Base-by-base conservation (phyloP, 371 early-diverging fungal species). In the Mucor indicus region DNA sequence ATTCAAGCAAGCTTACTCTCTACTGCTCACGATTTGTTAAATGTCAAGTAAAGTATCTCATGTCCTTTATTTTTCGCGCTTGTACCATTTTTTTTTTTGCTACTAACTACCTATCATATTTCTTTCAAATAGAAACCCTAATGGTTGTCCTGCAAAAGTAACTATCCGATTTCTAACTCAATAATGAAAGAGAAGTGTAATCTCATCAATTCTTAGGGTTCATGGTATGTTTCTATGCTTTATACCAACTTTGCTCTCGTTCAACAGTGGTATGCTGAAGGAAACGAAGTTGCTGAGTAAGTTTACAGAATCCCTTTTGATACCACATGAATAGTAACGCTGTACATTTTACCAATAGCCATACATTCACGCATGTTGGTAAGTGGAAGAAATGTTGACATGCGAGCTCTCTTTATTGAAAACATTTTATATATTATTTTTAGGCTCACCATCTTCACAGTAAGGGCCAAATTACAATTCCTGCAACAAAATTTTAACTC, bases 241-340 rank as follows among this genome's bases (percentile, higher is more conserved):
- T 86, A 86, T 45, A 79, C 84, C 5, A 81, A 89, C 55, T 85
- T 76, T 48, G 64, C 80, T 13, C 60, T 84, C 31, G 78, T 85
- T 27, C 80, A 84, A 44, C 77, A 82, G 50, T 85, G 84, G 84
- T 85, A 86, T 40, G 86, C 85, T 36, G 67, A 77, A 22, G 87
- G 87, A 38, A 74, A 86, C 51, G 89, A 88, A 58, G 77, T 85
- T 16, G 85, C 83, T 9, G 75, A 78, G 69, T 79, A 79, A 71
- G 66, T 44, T 23, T 36, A 36, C 16, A 11, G 11, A 40, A 12
- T 17, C 22, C 17, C 12, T 38, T 21, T 43, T n/a, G n/a, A n/a
- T n/a, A n/a, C n/a, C n/a, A n/a, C n/a, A n/a, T n/a, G n/a, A n/a
- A n/a, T n/a, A n/a, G n/a, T n/a, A n/a, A n/a, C n/a, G n/a, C n/a